Evolutionary conservation across 768 basidiomycete species (phyloP), one percentile per base, ranked within the genome.

Genomic region (Auricularia sp.): DNA sequence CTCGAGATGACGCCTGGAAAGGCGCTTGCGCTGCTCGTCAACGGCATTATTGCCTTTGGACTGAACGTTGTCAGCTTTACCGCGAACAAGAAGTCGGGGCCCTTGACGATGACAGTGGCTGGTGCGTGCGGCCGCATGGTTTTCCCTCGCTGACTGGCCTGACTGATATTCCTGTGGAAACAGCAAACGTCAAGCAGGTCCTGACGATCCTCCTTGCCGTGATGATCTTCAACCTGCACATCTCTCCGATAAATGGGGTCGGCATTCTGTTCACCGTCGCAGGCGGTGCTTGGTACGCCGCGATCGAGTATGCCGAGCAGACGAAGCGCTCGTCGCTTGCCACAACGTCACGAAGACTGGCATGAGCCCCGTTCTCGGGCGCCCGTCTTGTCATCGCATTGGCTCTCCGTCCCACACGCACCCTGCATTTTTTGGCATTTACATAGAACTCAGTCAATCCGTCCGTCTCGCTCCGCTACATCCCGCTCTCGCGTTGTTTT

Each of bases 51-150:
- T 70, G 97, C 97, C 3, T 98, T 97, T 71, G 89, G 86, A 14
- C 79, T 99, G 62, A 99, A 98, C 70, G 85, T 98, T 2, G 91
- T 97, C 65, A 92, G 89, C 73, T 97, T 99, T 72, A 91, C 90
- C 47, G 92, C 97, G n/a, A 99, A 98, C 77, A 88, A 88, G 75
- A 87, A 89, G 72, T 87, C 92, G 0, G 94, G 94, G 2, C 87
- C 94, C 13, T 73, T 96, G 68, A 89, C 88, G 59, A 96, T 95
- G 90, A 92, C 89, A 10, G 93, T 96, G 59, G 91, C 92, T 66
- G 89, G 88, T 90, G 66, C 64, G 85, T 79, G 11, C 54, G 8
- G 3, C 34, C 34, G 8, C n/a, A n/a, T 0, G n/a, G 37, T 35
- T 21, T 33, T 13, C 35, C 29, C 16, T 36, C 42, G 62, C 70